A percentile compares a stretch with the other conserved stretches of the same genome.
These are phyloP conservation scores for Mortierella sp. DNA, from an alignment of 371 early-diverging fungal species.

Conservation along the genomic window DNA sequence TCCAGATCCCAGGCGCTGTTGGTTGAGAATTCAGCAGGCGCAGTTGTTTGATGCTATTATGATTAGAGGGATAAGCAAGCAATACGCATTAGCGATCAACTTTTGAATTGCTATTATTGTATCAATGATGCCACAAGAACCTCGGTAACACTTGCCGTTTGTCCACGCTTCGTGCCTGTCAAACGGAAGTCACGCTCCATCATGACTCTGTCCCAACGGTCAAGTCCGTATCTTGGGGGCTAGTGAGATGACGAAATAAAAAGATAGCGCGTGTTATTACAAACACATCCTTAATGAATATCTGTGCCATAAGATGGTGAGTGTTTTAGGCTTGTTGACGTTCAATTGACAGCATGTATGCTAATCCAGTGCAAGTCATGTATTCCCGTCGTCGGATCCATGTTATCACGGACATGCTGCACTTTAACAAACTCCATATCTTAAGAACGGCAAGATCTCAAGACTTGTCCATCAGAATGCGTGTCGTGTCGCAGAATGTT, in stretches of 20 bases:
- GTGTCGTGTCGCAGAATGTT: not conserved
- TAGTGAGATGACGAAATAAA: conserved; percentile 18
- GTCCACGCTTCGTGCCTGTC: conserved; percentile 60
- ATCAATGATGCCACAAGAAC: too few relatives aligned
- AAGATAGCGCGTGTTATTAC: not conserved
- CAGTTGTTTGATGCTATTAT: conserved; percentile 37
- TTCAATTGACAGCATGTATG: too few relatives aligned
- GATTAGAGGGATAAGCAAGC: too few relatives aligned
- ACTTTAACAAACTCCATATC: not conserved
- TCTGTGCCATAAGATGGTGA: too few relatives aligned
- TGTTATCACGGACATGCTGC: too few relatives aligned
- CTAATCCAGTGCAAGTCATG: too few relatives aligned
- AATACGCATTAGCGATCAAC: too few relatives aligned
- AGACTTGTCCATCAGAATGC: too few relatives aligned
- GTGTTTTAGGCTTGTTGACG: too few relatives aligned
- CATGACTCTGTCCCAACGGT: conserved; percentile 61
- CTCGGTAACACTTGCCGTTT: conserved; percentile 58
- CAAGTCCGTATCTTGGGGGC: conserved; percentile 58
- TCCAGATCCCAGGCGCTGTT: conserved; percentile 54
- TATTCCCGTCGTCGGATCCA: too few relatives aligned
- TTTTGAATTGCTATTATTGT: too few relatives aligned
- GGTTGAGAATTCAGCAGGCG: conserved; percentile 46
- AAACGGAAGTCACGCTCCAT: conserved; percentile 60
- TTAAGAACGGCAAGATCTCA: not conserved
- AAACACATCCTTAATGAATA: not conserved